Evolutionary conservation across 176 grass and related monocot species (phyloP), one percentile per base, ranked within the genome.

Genomic region (Phoenix dactylifera): DNA sequence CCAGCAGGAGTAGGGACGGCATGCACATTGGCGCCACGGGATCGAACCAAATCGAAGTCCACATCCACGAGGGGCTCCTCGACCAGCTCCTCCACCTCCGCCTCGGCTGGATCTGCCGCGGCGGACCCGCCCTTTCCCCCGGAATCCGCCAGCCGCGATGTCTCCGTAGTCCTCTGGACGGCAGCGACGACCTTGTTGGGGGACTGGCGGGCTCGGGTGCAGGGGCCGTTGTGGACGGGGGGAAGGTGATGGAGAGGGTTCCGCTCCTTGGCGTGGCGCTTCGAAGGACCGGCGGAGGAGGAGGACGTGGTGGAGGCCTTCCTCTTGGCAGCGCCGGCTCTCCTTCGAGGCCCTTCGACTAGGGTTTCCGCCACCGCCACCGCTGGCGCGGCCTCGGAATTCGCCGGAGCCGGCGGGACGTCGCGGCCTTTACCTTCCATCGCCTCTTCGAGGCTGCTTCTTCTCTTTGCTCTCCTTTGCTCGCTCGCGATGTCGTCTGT

Each of bases 181-280:
- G 72, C 50, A 52, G 49, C 59, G 75, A 59, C 57, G 56, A 86
- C 70, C 79, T 89, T 98, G 81, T 67, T 75, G 48, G 94, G 94
- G 63, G 88, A 92, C 53, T 92, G 93, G 64, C 93, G 87, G 6
- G 93, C 93, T 53, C 93, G 84, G 59, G 93, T 98, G 54, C 84
- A 81, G 30, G 93, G 93, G 15, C 93, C 94, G 65, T 82, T 88
- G 73, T 98, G 84, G n/a, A 81, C 70, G 63, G 87, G 70, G 71
- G 85, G 78, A 22, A 75, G 72, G 61, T 79, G 65, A 64, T 86
- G 71, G 59, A 72, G 79, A 70, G 85, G 18, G 81, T 85, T 92
- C 54, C 93, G 71, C 73, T 98, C 93, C 88, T 92, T 98, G 70
- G 81, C 82, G 24, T 86, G 87, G 72, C 93, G 73, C 81, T 98